These are phyloP conservation scores for Helminthosporium solani DNA, from an alignment of 2,329 filamentous ascomycete species.

Conservation along the genomic window DNA sequence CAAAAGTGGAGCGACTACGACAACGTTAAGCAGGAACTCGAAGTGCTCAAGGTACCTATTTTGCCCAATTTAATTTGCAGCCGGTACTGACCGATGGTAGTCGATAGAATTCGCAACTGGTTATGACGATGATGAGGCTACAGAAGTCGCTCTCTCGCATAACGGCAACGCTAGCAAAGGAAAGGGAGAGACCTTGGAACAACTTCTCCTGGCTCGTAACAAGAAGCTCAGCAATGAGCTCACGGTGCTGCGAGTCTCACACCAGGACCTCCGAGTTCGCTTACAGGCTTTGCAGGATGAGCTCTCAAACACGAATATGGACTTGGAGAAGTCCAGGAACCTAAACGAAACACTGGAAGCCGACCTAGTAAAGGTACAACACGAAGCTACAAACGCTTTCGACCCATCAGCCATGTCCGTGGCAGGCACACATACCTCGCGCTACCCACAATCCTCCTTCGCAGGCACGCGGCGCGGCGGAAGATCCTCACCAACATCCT, in stretches of 20 bases:
- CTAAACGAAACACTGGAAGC: conserved; percentile 89
- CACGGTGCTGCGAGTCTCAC: conserved; percentile 87
- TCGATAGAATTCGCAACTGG: conserved; percentile 96
- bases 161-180: conserved; percentile 57
- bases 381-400: conserved; percentile 79
- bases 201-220: conserved; percentile 86
- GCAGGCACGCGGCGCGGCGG: conserved; percentile 59
- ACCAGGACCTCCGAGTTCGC: conserved; percentile 83
- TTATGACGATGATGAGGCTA: conserved; percentile 61
- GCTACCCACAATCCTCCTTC: conserved; percentile 67
- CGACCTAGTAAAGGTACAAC: conserved; percentile 83
- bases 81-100: conserved; percentile 36
- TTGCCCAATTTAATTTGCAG: fast-evolving
- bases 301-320: conserved; percentile 76
- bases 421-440: conserved; percentile 83
- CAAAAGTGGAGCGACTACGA: conserved; percentile 93
- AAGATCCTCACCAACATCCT: conserved; percentile 87
- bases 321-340: conserved; percentile 80
- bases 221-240: conserved; percentile 96
- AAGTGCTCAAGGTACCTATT: conserved; percentile 73
- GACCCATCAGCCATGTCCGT: conserved; percentile 85
- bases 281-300: conserved; percentile 81
- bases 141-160: conserved; percentile 33
- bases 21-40: conserved; percentile 91
- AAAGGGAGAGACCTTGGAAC: conserved; percentile 82